A percentile compares a stretch with the other conserved stretches of the same genome.
Conservation (phyloP, 1,284 basidiomycete genomes). For the Veloporphyrellus conicus region DNA sequence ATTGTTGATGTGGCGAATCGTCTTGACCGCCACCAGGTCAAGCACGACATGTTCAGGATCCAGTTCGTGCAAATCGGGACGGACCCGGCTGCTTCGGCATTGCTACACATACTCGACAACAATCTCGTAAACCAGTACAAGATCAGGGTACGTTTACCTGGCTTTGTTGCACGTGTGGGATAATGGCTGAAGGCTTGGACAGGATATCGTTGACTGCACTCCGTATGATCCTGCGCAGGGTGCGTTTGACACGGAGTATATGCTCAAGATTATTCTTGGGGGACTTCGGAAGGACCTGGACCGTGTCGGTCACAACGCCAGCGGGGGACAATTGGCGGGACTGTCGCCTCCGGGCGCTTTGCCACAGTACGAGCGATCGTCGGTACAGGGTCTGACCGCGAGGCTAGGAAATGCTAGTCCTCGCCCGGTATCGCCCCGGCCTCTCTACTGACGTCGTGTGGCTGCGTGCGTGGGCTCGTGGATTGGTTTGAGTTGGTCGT, state of each 20-base stretch:
- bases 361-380: background rate
- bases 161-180: background rate
- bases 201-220: slow-evolving; percentile 49
- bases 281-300: slow-evolving; percentile 32
- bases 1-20: slow-evolving; percentile 48
- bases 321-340: background rate
- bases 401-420: background rate
- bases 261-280: slow-evolving; percentile 46
- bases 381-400: background rate
- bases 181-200: slow-evolving; percentile 7
- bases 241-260: slow-evolving; percentile 35
- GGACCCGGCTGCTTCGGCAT: slow-evolving; percentile 41
- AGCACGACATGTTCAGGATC: slow-evolving; percentile 41
- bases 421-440: background rate
- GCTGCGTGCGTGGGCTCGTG: background rate
- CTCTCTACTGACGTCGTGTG: background rate
- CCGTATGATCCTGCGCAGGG: slow-evolving; percentile 35
- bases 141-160: slow-evolving; percentile 34
- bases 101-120: slow-evolving; percentile 45
- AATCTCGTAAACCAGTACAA: slow-evolving; percentile 36
- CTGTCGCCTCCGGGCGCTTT: background rate
- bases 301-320: slow-evolving; percentile 2
- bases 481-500: background rate
- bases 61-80: slow-evolving; percentile 54
- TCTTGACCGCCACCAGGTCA: slow-evolving; percentile 40